Evolutionary conservation across 2,329 filamentous ascomycete species (phyloP).

Genomic region (Neopestalotiopsis sp.): DNA sequence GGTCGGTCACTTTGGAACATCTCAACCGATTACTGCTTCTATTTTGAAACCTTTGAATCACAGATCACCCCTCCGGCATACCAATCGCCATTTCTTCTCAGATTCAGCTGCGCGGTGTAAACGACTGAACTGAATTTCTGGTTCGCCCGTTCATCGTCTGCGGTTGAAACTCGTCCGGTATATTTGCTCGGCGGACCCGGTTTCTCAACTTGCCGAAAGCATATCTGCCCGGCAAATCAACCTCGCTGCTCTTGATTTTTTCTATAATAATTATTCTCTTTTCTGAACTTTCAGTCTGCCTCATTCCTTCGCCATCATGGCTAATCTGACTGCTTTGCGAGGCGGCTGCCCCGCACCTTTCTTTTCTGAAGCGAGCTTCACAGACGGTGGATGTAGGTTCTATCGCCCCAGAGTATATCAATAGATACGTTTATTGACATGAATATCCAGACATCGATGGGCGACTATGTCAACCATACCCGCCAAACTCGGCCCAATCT

Average conservation of each 20-base stretch:
- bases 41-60: conserved; percentile 9
- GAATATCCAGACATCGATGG: conserved; percentile 52
- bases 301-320: conserved; percentile 21
- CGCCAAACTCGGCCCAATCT: conserved; percentile 39
- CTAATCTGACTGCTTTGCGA: conserved; percentile 13
- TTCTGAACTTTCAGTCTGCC: background rate
- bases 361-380: conserved; percentile 65
- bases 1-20: conserved; percentile 4
- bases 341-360: conserved; percentile 71
- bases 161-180: conserved; percentile 1
- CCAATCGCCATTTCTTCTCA: background rate
- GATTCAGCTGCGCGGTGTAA: background rate
- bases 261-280: background rate
- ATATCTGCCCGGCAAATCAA: background rate
- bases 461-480: conserved; percentile 59
- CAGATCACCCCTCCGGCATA: background rate
- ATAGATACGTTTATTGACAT: conserved; percentile 26
- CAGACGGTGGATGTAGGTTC: conserved; percentile 37
- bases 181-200: background rate
- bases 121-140: background rate
- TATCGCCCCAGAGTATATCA: conserved; percentile 7
- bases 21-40: background rate
- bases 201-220: background rate
- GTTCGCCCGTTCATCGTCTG: background rate
- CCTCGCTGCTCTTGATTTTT: background rate